phyloP scores from a whole-genome alignment of 306 rosid genomes.

The Cucurbita ficifolia region DNA sequence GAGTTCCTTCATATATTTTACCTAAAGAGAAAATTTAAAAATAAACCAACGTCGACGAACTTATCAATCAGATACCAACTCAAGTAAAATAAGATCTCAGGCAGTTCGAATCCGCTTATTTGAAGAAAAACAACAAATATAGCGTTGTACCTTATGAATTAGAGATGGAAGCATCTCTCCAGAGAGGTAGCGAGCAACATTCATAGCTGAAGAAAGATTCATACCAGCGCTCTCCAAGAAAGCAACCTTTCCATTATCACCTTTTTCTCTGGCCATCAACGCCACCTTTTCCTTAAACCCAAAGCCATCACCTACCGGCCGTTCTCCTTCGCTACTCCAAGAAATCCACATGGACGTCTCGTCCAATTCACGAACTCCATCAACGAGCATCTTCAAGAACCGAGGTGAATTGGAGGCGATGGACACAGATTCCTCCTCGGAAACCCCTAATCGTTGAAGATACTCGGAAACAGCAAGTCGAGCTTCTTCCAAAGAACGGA shows the following conservation, averaged over 20 bases:
- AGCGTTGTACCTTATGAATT: conserved; percentile 28
- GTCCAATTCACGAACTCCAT: conserved; percentile 60
- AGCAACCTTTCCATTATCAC: conserved; percentile 68
- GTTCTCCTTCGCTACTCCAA: neutral
- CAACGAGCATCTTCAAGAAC: conserved; percentile 53
- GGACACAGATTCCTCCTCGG: conserved; percentile 31
- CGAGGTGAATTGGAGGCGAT: conserved; percentile 36
- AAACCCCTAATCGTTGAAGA: conserved; percentile 39
- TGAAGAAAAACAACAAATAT: neutral
- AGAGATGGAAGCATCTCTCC: conserved; percentile 43
- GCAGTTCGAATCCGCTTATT: neutral
- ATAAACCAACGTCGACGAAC: conserved; percentile 9
- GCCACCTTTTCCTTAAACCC: conserved; percentile 44
- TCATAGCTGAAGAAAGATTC: conserved; percentile 63
- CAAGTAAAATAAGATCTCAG: neutral
- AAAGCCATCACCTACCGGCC: neutral
- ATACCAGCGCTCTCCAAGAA: conserved; percentile 66
- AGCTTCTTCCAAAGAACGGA: conserved; percentile 14
- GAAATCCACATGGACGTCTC: conserved; percentile 35
- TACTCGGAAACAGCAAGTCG: conserved; percentile 33
- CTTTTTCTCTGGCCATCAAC: conserved; percentile 43
- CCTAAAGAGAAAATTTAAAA: conserved; percentile 35
- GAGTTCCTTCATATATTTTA: conserved; percentile 49
- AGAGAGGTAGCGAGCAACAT: conserved; percentile 52
- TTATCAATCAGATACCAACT: neutral